phyloP scores from a whole-genome alignment of 2,329 filamentous ascomycete genomes.

The Cordyceps fumosorosea region DNA sequence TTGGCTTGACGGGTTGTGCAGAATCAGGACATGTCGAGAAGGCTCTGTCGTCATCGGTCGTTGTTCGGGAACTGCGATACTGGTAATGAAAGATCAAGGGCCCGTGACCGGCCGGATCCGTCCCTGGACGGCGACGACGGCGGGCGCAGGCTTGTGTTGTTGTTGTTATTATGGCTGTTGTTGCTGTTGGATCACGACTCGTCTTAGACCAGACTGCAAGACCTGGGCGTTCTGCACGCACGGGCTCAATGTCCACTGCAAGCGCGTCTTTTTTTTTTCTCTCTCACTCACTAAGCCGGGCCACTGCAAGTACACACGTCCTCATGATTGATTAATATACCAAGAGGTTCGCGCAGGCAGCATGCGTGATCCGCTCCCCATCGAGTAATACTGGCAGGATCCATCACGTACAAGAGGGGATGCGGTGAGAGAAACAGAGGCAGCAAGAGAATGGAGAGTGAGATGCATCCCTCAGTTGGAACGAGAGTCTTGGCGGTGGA shows the following conservation, averaged over 20 bases:
- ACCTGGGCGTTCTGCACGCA: constrained; percentile 4
- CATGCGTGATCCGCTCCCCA: not conserved
- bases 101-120: too few relatives aligned
- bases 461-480: not conserved
- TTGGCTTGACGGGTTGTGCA: not conserved
- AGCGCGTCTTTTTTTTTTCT: not conserved
- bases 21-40: too few relatives aligned
- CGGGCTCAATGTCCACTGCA: not conserved
- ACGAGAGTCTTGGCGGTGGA: constrained; percentile 2
- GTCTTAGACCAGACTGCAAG: not conserved
- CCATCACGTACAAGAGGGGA: not conserved
- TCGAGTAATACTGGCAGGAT: not conserved
- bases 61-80: too few relatives aligned
- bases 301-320: not conserved
- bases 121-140: too few relatives aligned
- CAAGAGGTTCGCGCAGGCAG: too few relatives aligned
- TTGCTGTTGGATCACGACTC: not conserved
- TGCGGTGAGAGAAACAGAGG: not conserved
- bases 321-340: too few relatives aligned
- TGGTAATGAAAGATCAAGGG: not conserved
- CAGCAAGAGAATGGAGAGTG: not conserved
- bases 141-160: not conserved
- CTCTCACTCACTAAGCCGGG: not conserved
- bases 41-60: too few relatives aligned
- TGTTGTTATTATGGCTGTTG: not conserved